Conservation (phyloP, 2,329 filamentous ascomycete species). For the Ceratocystis ficicola region DNA sequence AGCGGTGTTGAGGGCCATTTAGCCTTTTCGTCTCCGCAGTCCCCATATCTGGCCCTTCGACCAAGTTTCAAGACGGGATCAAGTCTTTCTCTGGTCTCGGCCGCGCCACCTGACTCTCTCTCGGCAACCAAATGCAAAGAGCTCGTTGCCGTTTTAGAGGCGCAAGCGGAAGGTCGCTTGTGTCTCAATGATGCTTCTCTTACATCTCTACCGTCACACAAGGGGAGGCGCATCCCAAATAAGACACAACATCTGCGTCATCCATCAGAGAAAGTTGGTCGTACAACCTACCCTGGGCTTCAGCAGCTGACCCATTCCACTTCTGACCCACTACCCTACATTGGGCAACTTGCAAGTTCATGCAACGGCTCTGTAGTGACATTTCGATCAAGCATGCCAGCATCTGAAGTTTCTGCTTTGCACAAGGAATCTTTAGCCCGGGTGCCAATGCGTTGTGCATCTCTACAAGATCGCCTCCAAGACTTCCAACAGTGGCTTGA, state of each 20-base stretch:
- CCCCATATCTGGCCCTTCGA: not conserved
- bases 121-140: not conserved
- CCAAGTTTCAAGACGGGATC: not conserved
- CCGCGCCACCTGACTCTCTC: not conserved
- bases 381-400: not conserved
- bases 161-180: not conserved
- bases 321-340: not conserved
- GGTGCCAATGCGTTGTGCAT: slow-evolving; percentile 4
- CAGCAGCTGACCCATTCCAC: not conserved
- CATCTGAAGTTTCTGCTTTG: not conserved
- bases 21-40: not conserved
- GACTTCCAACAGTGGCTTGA: slow-evolving; percentile 23
- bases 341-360: not conserved
- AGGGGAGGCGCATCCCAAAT: not conserved
- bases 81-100: not conserved
- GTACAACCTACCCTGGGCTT: not conserved
- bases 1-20: slow-evolving; percentile 13
- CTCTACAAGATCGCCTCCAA: slow-evolving; percentile 21
- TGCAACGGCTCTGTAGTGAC: not conserved
- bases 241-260: not conserved
- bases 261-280: not conserved
- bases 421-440: not conserved
- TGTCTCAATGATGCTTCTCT: not conserved
- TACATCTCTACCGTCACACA: not conserved
- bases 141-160: not conserved